Evolutionary conservation across 2,329 filamentous ascomycete species (phyloP).

Genomic region (Xylariales sp.): DNA sequence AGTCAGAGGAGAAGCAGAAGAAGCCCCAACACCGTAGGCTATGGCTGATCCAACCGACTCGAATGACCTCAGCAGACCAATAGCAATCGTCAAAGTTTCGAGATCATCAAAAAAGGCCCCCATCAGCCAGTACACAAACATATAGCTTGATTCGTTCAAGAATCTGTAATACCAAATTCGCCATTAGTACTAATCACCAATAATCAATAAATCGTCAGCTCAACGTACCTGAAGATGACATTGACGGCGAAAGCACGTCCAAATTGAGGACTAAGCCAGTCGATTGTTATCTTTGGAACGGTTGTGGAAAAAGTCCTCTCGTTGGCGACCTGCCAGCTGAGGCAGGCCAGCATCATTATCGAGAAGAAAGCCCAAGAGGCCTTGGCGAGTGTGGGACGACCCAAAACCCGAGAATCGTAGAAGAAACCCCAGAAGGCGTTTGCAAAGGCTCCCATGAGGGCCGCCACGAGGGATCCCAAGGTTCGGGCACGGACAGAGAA

Average conservation of each 20-base stretch:
- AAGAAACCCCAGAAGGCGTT: conserved; percentile 47
- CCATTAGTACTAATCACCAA: too few relatives aligned
- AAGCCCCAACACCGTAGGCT: too few relatives aligned
- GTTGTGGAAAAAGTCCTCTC: conserved; percentile 38
- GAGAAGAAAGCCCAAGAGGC: conserved; percentile 34
- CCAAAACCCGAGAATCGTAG: conserved; percentile 37
- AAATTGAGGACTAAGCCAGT: conserved; percentile 40
- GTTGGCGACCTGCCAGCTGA: conserved; percentile 44
- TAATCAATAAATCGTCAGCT: conserved; percentile 1
- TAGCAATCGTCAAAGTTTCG: conserved; percentile 47
- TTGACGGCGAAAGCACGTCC: conserved; percentile 42
- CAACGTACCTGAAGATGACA: conserved; percentile 37
- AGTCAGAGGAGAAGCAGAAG: too few relatives aligned
- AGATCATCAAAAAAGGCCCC: conserved; percentile 47
- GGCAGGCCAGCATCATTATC: conserved; percentile 24
- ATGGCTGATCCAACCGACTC: too few relatives aligned
- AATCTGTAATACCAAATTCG: conserved; percentile 21
- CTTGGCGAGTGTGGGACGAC: conserved; percentile 36
- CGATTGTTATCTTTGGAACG: conserved; percentile 32
- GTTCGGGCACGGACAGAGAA: conserved; percentile 45
- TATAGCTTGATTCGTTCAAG: conserved; percentile 47
- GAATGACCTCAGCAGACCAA: too few relatives aligned
- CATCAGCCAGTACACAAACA: conserved; percentile 48
- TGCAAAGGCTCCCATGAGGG: conserved; percentile 37
- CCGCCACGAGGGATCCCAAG: conserved; percentile 39